Base-by-base conservation (phyloP, 345 rosid species). In the Citrus inodora region DNA sequence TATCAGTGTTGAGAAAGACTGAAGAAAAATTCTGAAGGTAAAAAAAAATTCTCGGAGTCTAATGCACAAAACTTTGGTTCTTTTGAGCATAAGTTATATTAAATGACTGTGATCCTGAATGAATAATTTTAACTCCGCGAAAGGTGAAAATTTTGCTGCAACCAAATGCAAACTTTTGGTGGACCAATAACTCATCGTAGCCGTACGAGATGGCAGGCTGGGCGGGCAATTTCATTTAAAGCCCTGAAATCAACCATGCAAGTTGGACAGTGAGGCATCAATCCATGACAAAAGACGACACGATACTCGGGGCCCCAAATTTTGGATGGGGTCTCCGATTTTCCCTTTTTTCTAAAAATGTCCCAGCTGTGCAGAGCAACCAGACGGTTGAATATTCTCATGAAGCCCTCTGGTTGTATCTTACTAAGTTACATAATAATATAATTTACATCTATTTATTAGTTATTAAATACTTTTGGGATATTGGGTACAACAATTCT, bases 291-390 rank as follows among this genome's bases (percentile, higher is more conserved):
- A 22, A 71, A 53, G 61, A 53, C 58, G 71, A 75, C 62, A 9
- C 53, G 59, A 74, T 74, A 28, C 28, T 27, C 38, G 2, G 69
- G 69, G 69, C 40, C 77, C 77, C 77, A 74, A 42, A 27, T 14
- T 38, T 61, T 62, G 5, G 59, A 28, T 40, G 59, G 58, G 51
- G 69, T 61, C 67, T 27, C 28, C 27, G 28, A 74, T 61, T 27
- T 21, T 1, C 42, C 9, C 21, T 30, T 71, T 71, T 3, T 58
- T 16, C 28, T 62, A 11, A 40, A 61, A 13, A 1, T 40, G 27
- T 74, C 40, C 37, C 38, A 62, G 46, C 51, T 11, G 51, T 3
- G 51, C 58, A 53, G 58, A 53, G 58, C 69, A 40, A 6, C 58
- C 8, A 11, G 68, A 61, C 77, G 62, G 7, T 30, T 19, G 68